Base-by-base conservation (phyloP, 805 yeast species). In the Zygotorulaspora chibaensis region DNA sequence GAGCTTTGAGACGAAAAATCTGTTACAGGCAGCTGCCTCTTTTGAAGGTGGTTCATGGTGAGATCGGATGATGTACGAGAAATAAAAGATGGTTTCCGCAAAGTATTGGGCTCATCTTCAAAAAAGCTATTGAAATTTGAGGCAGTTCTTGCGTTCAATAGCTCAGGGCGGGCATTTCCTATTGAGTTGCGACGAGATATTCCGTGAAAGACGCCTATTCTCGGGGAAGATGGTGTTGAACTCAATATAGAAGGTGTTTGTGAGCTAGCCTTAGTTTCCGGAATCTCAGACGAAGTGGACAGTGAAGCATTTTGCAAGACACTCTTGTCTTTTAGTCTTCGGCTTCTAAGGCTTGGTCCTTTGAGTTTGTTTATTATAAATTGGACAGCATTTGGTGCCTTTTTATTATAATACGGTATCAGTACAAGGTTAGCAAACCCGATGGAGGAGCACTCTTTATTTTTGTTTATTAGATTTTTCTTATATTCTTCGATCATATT, bases 351-450 rank as follows among this genome's bases (percentile, higher is more conserved):
- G 31, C 63, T 70, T 57, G 75, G 76, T 11, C 75, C 77, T 47
- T 76, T 79, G 39, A 79, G 65, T 43, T 72, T 75, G 16, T 69
- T 69, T 5, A 77, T 65, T 17, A 78, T 62, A 47, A 71, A 73
- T 40, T 69, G 70, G 8, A 77, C 71, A 3, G 75, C 62, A 34
- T 64, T 54, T 0, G 84, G 84, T 3, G 77, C 59, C 47, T 66
- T 72, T 45, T 71, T 72, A 40, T 68, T 74, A 56, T 68, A 80
- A 58, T 73, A 77, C 0, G 84, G 84, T 1, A 79, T 68, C 2
- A 80, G 47, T 8, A 79, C 77, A 50, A 73, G 74, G 3, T 73
- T 77, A 31, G 77, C 60, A 54, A 77, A 80, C 3, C 79, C 80
- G 15, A 61, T 51, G 0, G 74, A 64, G 11, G 74, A 69, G 6